Evolutionary conservation across 176 grass and related monocot species (phyloP), one percentile per base, ranked within the genome.

Genomic region (Oryza rufipogon): DNA sequence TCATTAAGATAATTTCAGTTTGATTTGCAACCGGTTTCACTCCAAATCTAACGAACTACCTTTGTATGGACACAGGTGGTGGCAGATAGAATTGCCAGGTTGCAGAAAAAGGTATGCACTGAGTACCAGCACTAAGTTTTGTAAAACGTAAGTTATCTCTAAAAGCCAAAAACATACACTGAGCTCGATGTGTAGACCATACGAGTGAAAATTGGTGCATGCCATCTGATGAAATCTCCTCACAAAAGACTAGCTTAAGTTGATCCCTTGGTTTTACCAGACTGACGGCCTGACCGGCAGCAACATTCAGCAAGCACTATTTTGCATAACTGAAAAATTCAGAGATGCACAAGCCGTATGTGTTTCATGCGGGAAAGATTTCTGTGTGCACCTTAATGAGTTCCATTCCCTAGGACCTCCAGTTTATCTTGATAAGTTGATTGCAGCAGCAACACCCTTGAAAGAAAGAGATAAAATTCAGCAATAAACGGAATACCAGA

Each of bases 81-180:
- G 54, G 60, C 17, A 6, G 19, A 66, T 36, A 74, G 6, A 9
- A 34, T 74, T 11, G 42, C 23, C 58, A 34, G 2, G n/a, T 30
- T 66, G 33, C 70, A 83, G 26, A 71, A 83, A 73, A 83, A 66
- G 81, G 39, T 83, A 45, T 48, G 81, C 42, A 42, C 1, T 71
- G 10, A 32, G 64, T 61, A 72, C 13, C 15, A 68, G 33, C 19
- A 70, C 7, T n/a, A 45, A 41, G 15, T 26, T 28, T 81, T 58
- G 54, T 58, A 58, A 58, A 20, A 58, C 47, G 28, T 68, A 81
- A 70, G 46, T 11, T 70, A 51, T 70, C 30, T 81, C 19, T 70
- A 58, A 33, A 28, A 6, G 47, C 20, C 64, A 51, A 48, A 41
- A 30, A 0, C 79, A 58, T 39, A 14, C 20, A 38, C 1, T 73